Conservation (phyloP, 768 basidiomycete species). For the Tulasnella sp. region DNA sequence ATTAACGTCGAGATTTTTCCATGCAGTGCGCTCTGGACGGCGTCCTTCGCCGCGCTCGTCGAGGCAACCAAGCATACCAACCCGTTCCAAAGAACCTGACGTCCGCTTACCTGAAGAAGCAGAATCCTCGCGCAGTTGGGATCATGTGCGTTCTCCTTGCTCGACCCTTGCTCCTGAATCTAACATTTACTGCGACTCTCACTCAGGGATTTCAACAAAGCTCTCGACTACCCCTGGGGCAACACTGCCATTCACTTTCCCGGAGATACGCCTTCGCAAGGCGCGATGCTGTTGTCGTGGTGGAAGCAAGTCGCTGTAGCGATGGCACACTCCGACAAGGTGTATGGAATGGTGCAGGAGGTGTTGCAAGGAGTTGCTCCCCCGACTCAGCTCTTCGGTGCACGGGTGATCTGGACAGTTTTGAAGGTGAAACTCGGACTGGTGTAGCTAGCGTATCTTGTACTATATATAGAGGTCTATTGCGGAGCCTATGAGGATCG, state of each 20-base stretch:
- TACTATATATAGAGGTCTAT: neutral
- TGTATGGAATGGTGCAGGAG: conserved; percentile 3
- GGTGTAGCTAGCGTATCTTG: neutral
- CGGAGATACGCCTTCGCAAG: neutral
- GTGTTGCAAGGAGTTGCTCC: neutral
- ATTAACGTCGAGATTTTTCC: neutral
- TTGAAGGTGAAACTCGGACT: neutral
- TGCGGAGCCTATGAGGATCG: neutral
- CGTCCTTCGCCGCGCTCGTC: neutral
- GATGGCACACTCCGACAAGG: neutral
- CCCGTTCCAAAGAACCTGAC: neutral
- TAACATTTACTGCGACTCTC: neutral
- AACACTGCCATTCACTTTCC: neutral
- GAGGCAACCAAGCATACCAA: neutral
- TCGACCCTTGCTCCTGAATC: neutral
- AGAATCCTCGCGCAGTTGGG: neutral
- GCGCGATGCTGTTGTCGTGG: neutral
- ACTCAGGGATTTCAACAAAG: conserved; percentile 4
- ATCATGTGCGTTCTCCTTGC: neutral
- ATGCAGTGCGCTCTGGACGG: neutral
- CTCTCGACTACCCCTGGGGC: neutral
- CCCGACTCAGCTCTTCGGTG: neutral
- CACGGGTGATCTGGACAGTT: neutral
- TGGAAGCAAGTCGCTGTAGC: conserved; percentile 1
- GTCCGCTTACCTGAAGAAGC: neutral